A percentile compares a stretch with the other conserved stretches of the same genome.
These are phyloP conservation scores for Blastocystis sp. DNA, from an alignment of 352 stramenopile genomes.

Conservation along the genomic window DNA sequence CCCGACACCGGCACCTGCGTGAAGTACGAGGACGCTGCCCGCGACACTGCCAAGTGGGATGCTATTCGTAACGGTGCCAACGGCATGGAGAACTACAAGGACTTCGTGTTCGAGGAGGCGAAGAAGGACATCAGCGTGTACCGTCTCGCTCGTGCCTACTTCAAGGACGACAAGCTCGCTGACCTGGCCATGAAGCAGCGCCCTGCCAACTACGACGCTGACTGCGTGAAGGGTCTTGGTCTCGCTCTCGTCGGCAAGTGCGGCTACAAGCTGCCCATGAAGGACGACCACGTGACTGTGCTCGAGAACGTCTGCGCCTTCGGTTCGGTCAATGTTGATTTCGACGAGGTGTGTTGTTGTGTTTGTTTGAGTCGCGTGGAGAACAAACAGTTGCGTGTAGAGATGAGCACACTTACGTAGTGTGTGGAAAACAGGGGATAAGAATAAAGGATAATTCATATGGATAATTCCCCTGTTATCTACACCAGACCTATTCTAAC, in stretches of 20 bases:
- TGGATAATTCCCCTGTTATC: too few species aligned
- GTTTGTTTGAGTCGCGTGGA: conserved; percentile 11
- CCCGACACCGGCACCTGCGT: conserved; percentile 1
- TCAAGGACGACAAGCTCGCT: conserved; percentile 62
- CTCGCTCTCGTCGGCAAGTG: conserved; percentile 45
- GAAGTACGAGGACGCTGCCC: conserved; percentile 39
- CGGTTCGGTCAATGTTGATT: conserved; percentile 29
- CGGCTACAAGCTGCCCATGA: conserved; percentile 65
- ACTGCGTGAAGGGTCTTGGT: conserved; percentile 54
- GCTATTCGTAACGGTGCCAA: conserved; percentile 62
- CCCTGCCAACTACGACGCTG: conserved; percentile 26
- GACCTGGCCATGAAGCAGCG: conserved; percentile 47
- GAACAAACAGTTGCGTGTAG: too few species aligned
- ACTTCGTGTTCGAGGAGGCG: conserved; percentile 43
- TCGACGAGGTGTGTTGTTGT: conserved; percentile 33
- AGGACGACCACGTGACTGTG: conserved; percentile 49
- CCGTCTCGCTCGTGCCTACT: conserved; percentile 60
- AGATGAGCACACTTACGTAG: too few species aligned
- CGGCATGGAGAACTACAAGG: conserved; percentile 26
- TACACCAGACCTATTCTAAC: too few species aligned
- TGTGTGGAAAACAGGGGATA: too few species aligned
- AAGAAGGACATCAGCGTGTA: conserved; percentile 61
- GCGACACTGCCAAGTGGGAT: conserved; percentile 55
- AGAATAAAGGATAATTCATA: too few species aligned
- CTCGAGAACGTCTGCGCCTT: conserved; percentile 64